A percentile compares a stretch with the other conserved stretches of the same genome.
phyloP scores from a whole-genome alignment of 2,329 filamentous ascomycete species.

The Apiospora pterosperma region DNA sequence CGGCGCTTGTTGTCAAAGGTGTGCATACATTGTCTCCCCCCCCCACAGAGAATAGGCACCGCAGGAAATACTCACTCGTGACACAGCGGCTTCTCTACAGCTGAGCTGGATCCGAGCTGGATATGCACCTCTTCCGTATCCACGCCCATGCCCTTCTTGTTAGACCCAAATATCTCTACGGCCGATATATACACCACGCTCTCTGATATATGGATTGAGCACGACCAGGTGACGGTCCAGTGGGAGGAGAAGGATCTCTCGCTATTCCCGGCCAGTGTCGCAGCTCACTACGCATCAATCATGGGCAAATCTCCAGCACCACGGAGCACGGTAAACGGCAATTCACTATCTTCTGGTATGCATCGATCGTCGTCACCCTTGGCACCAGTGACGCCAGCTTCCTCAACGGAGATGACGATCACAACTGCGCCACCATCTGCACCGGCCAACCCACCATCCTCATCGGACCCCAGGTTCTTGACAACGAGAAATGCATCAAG shows the following conservation, averaged over 20 bases:
- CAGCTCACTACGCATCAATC: conserved; percentile 20
- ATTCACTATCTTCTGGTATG: no score
- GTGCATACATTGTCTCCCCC: background rate
- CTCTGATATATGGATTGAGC: conserved; percentile 21
- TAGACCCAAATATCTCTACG: conserved; percentile 25
- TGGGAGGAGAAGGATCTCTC: conserved; percentile 23
- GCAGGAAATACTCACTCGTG: background rate
- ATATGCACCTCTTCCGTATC: conserved; percentile 25
- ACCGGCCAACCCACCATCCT: background rate
- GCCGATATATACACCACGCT: conserved; percentile 26
- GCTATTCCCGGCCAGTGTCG: conserved; percentile 17
- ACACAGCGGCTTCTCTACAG: conserved; percentile 23
- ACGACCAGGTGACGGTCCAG: conserved; percentile 24
- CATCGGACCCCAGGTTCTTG: background rate
- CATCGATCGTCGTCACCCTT: background rate
- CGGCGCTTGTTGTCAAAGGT: conserved; percentile 28
- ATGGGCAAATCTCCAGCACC: conserved; percentile 16
- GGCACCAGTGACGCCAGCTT: background rate
- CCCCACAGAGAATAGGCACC: background rate
- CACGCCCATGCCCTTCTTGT: conserved; percentile 24
- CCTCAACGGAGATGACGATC: no score
- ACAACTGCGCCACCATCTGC: background rate
- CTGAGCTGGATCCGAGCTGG: conserved; percentile 13
- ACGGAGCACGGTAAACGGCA: background rate
- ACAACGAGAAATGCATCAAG: background rate